Evolutionary conservation across 768 basidiomycete species (phyloP), one percentile per base, ranked within the genome.

Genomic region (Coprinellus micaceus): DNA sequence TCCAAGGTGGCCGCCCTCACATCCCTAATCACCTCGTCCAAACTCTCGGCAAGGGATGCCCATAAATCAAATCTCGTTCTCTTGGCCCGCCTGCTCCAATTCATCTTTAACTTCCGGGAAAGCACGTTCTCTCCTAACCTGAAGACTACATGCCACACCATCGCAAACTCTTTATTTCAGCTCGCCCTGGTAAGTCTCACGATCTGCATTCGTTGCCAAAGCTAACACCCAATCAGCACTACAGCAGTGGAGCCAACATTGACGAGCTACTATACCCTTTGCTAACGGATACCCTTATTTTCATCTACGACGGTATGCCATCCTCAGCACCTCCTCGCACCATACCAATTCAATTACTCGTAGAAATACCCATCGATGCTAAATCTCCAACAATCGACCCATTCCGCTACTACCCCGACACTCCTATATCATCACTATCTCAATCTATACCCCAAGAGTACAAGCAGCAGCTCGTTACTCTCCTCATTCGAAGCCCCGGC

Each of bases 281-380:
- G 41, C 69, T 91, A 29, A 67, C 90, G 22, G 90, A 93, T 71
- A 91, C 90, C 2, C 70, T 89, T 1, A 82, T 83, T 61, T 88
- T 85, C 64, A 69, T 89, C 7, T 75, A 88, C 28, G 91, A 92
- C 64, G 90, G 90, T 89, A 62, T 56, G 78, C 45, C 19, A 1
- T 4, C 7, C 54, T 48, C 28, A 25, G 61, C 39, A 29, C 25
- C 25, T 36, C 33, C 37, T 43, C 30, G 24, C 21, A 41, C 17
- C 45, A 22, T 53, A 56, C 12, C 9, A 17, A 17, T 22, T n/a
- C 11, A 21, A 41, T 51, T 21, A 26, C 47, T 26, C 19, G 6
- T 61, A 91, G 89, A 91, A 65, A 77, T 87, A 43, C 82, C 85
- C 4, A 63, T 69, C 10, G 86, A 89, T 57, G 65, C 72, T 22